Conservation (phyloP, 352 stramenopile species). For the Globisporangium spinosum region DNA sequence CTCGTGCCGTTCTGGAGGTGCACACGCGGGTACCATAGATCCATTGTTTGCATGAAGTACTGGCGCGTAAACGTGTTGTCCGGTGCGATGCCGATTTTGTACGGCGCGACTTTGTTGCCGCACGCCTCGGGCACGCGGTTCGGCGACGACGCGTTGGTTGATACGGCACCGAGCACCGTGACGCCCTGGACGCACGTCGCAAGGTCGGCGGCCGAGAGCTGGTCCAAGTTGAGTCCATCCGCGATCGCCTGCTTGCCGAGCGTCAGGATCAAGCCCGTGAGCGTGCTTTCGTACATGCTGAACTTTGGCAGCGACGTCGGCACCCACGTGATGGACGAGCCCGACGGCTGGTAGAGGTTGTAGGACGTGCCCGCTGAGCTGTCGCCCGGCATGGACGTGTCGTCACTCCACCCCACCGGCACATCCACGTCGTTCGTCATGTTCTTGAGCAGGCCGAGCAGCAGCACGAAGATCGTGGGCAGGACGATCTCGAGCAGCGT, state of each 20-base stretch:
- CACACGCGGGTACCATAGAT: constrained; percentile 50
- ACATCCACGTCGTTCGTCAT: constrained; percentile 45
- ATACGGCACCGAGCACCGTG: constrained; percentile 30
- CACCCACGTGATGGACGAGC: constrained; percentile 33
- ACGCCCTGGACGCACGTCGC: constrained; percentile 27
- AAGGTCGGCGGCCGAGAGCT: constrained; percentile 27
- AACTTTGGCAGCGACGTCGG: constrained; percentile 36
- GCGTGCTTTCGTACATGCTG: constrained; percentile 41
- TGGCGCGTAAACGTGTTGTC: constrained; percentile 49
- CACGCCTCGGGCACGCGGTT: constrained; percentile 35
- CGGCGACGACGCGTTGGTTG: constrained; percentile 30
- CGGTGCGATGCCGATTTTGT: constrained; percentile 53
- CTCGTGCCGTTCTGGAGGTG: constrained; percentile 4
- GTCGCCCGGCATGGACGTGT: constrained; percentile 6
- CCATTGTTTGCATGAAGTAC: constrained; percentile 50
- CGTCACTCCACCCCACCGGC: constrained; percentile 47
- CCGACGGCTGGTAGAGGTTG: constrained; percentile 44
- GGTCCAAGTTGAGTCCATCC: constrained; percentile 26
- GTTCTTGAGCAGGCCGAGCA: constrained; percentile 55
- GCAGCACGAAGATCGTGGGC: constrained; percentile 53
- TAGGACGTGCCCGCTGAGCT: constrained; percentile 25
- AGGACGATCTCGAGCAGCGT: constrained; percentile 48
- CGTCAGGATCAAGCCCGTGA: constrained; percentile 54
- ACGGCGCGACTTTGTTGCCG: constrained; percentile 39
- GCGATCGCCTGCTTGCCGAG: constrained; percentile 40